Base-by-base conservation (phyloP, 768 basidiomycete species). In the Scleroderma bovista region DNA sequence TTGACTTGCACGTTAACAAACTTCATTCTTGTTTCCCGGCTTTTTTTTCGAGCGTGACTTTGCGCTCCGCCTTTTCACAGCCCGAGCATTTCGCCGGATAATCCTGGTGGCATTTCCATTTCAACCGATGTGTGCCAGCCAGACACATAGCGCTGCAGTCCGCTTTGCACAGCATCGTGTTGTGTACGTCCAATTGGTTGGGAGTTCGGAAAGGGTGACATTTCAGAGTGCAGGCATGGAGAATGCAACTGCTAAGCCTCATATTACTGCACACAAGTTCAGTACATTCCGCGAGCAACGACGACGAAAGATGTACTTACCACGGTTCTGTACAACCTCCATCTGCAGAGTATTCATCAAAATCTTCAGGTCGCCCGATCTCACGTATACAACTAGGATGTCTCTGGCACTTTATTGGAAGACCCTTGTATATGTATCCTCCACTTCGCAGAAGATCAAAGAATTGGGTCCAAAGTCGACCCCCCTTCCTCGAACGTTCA, bases 241-340 rank as follows among this genome's bases (percentile, higher is more conserved):
- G 70, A 53, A n/a, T n/a, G n/a, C n/a, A n/a, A n/a, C 84, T 86
- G 9, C 57, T 70, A 2, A 87, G 69, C 33, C 63, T 58, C 0
- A 58, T 62, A 17, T 74, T 76, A 53, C 84, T 86, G 46, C 2
- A 26, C 6, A 49, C 9, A 47, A 43, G 6, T 43, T 39, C 16
- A 48, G 24, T 33, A n/a, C n/a, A 17, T 41, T 17, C 11, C 16
- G 48, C 33, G 33, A 9, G 12, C 38, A 20, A n/a, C 38, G n/a
- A n/a, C n/a, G 13, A 1, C 37, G 32, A n/a, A 10, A 36, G 17
- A 11, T n/a, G n/a, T n/a, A 58, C 72, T 43, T 65, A 85, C 84
- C 85, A 87, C 42, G 76, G 74, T 51, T 75, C 69, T 3, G 52
- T 63, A 51, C 84, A 87, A 2, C 84, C 84, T 9, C 85, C 84